Base-by-base conservation (phyloP, 148 eudicot genomes). In the Chenopodium album region DNA sequence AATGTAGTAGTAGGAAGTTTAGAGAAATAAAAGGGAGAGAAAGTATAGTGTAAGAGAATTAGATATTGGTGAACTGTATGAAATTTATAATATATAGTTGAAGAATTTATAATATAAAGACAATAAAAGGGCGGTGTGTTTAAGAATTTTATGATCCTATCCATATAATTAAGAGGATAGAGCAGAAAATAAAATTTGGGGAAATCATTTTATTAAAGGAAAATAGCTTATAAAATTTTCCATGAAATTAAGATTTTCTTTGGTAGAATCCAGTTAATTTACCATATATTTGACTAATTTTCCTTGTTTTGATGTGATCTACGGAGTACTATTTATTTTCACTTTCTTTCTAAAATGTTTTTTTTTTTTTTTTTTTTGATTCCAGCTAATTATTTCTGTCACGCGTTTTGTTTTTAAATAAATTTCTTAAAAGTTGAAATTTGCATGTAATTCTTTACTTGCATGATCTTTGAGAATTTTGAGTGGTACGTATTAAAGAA, bases 11-110 rank as follows among this genome's bases (percentile, higher is more conserved):
- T 37, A 5, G 7, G 41, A 54, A 67, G 29, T 29, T 41, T 12
- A 32, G 47, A 70, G 52, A 46, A 37, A 37, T 37, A 37, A 37
- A 72, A 23, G n/a, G 50, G 56, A 73, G 48, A 48, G 29, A 32
- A 22, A 14, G 4, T 48, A 50, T 28, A 81, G 28, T 4, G 44
- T 28, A 75, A 41, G 4, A 64, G 50, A 9, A 19, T 62, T 71
- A 3, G 65, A 81, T 59, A 81, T 22, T 12, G 79, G 78, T 81
- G 83, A 74, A 75, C 28, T 16, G 65, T 7, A 7, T 50, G 79
- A 65, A 63, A 48, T 48, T 48, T 48, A 48, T 9, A 75, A 65
- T 81, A 50, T 81, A 81, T 22, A 14, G 73, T 71, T 16, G 73
- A 66, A 75, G 46, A 14, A 4, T 47, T 34, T 16, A 68, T 75